These are phyloP conservation scores for Apiospora pterosperma DNA, from an alignment of 2,329 filamentous ascomycete species.

Conservation along the genomic window DNA sequence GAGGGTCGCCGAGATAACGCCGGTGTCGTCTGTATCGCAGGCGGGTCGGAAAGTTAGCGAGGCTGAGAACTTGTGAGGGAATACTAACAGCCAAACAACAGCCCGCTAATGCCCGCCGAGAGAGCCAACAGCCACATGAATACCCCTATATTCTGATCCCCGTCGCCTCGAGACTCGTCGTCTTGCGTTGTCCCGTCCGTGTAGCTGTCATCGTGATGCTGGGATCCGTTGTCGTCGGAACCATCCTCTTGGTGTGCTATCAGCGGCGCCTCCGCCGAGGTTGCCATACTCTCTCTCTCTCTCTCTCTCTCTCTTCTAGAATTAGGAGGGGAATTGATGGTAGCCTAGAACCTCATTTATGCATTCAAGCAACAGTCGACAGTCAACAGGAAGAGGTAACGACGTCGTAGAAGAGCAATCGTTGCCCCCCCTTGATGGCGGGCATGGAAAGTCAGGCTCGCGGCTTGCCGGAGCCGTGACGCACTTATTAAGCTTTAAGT, in stretches of 20 bases:
- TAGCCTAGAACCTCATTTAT: background rate
- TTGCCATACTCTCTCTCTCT: slow-evolving; percentile 19
- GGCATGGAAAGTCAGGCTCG: background rate
- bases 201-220: slow-evolving; percentile 7
- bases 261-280: slow-evolving; percentile 17
- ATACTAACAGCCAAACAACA: slow-evolving; percentile 63
- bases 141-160: slow-evolving; percentile 26
- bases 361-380: background rate
- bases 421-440: background rate
- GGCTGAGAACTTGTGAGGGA: slow-evolving; percentile 7
- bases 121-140: slow-evolving; percentile 62
- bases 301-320: too few species aligned
- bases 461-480: background rate
- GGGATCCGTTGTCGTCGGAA: slow-evolving; percentile 11
- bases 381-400: background rate
- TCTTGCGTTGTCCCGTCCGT: slow-evolving; percentile 4
- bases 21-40: slow-evolving; percentile 53
- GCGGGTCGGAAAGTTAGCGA: background rate
- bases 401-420: background rate
- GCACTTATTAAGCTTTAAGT: background rate
- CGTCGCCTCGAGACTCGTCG: background rate
- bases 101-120: slow-evolving; percentile 63
- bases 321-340: background rate
- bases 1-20: slow-evolving; percentile 66
- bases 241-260: slow-evolving; percentile 17